These are phyloP conservation scores for Elaphomyces granulatus DNA, from an alignment of 495 filamentous ascomycete species.

Conservation along the genomic window DNA sequence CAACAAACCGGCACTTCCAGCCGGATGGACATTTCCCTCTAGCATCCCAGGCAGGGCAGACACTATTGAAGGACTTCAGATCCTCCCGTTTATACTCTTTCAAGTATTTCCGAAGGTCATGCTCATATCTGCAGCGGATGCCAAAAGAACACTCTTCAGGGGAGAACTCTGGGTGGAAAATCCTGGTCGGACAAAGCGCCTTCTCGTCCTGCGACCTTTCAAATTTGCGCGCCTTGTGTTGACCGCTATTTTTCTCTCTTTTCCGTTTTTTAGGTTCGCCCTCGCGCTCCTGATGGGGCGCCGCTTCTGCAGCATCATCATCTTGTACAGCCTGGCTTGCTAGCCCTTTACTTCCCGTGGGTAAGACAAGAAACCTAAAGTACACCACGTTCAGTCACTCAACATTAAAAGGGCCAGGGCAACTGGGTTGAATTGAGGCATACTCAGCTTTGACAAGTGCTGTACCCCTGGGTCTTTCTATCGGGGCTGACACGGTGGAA, in stretches of 20 bases:
- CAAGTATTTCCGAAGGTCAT: conserved; percentile 74
- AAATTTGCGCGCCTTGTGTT: conserved; percentile 79
- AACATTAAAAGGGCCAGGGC: not conserved
- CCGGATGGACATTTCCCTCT: conserved; percentile 64
- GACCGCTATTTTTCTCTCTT: conserved; percentile 57
- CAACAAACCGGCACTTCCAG: conserved; percentile 85
- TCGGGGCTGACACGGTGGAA: conserved; percentile 12
- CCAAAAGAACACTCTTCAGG: conserved; percentile 58
- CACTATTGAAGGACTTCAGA: conserved; percentile 52
- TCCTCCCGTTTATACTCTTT: conserved; percentile 68
- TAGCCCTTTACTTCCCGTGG: conserved; percentile 7
- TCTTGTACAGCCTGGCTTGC: conserved; percentile 12
- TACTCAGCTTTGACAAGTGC: conserved; percentile 80
- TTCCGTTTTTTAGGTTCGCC: conserved; percentile 37
- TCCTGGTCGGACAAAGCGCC: conserved; percentile 59
- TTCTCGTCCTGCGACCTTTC: conserved; percentile 65
- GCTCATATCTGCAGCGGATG: conserved; percentile 60
- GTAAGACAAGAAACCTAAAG: conserved; percentile 8
- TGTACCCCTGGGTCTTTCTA: conserved; percentile 47
- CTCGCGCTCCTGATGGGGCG: conserved; percentile 28
- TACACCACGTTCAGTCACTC: conserved; percentile 3
- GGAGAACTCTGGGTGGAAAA: conserved; percentile 56
- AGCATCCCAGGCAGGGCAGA: conserved; percentile 67
- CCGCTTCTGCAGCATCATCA: conserved; percentile 61
- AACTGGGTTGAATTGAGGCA: conserved; percentile 10